Conservation (phyloP, 2,329 filamentous ascomycete species). For the Calonectria naviculata region DNA sequence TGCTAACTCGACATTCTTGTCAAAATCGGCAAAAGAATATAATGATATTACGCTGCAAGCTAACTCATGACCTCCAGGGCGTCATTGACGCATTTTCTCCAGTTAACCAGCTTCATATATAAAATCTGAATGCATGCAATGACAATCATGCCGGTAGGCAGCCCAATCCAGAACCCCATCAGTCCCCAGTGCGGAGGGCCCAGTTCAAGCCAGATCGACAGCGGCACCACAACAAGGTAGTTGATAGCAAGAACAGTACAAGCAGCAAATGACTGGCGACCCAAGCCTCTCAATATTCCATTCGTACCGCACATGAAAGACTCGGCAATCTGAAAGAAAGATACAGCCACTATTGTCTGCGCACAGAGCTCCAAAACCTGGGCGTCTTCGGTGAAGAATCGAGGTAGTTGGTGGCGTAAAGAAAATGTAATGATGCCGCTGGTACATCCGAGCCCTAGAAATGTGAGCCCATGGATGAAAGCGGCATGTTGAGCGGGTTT, state of each 20-base stretch:
- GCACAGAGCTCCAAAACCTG: background rate
- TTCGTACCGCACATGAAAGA: background rate
- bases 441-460: background rate
- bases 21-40: no score
- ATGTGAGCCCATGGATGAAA: background rate
- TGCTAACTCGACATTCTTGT: no score
- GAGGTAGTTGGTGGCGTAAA: background rate
- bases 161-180: background rate
- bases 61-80: background rate
- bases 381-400: background rate
- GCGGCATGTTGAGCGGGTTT: background rate
- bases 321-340: background rate
- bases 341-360: background rate
- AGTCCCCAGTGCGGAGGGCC: background rate
- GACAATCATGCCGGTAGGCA: background rate
- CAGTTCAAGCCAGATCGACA: background rate
- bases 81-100: background rate
- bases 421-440: background rate
- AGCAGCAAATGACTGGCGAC: background rate
- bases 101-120: background rate
- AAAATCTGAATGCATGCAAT: background rate
- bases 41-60: no score
- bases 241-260: background rate
- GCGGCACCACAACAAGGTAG: background rate
- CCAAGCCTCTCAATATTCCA: background rate